These are phyloP conservation scores for Acanthochlamys bracteata DNA, from an alignment of 106 monocot species.

Conservation along the genomic window DNA sequence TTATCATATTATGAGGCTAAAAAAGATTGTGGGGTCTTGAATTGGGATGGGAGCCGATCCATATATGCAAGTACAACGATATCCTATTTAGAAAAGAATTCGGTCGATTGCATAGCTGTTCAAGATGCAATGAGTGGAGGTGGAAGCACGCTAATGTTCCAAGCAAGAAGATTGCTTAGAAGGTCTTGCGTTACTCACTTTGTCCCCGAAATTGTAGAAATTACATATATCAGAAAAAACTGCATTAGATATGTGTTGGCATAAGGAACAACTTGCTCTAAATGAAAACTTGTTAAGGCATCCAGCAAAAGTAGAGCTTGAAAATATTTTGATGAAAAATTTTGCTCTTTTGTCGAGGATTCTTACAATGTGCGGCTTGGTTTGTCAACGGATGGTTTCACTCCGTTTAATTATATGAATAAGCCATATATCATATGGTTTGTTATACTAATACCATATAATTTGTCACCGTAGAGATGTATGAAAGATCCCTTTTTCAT, in stretches of 20 bases:
- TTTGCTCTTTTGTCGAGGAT: slow-evolving; percentile 3
- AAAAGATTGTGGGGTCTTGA: neutral
- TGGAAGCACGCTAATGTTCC: neutral
- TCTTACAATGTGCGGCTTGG: slow-evolving; percentile 5
- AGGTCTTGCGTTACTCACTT: slow-evolving; percentile 5
- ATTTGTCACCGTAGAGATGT: slow-evolving; percentile 8
- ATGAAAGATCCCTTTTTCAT: slow-evolving; percentile 3
- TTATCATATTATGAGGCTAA: neutral
- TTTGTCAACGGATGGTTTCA: slow-evolving; percentile 9
- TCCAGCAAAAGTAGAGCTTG: neutral
- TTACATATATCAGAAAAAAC: slow-evolving; percentile 2
- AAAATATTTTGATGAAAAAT: neutral
- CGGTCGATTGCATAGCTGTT: neutral
- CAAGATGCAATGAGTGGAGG: neutral
- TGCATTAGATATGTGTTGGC: slow-evolving; percentile 2
- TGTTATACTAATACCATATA: slow-evolving; percentile 1
- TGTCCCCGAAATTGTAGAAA: neutral
- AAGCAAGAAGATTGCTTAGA: neutral
- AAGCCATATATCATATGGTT: slow-evolving; percentile 3
- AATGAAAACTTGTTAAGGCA: neutral
- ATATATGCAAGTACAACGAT: neutral
- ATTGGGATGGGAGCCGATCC: neutral
- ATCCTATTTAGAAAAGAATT: neutral
- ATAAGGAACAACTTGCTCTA: neutral
- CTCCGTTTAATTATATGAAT: slow-evolving; percentile 4